phyloP scores from a whole-genome alignment of 139 green algal species.

The Protoeuglena noctilucae region DNA sequence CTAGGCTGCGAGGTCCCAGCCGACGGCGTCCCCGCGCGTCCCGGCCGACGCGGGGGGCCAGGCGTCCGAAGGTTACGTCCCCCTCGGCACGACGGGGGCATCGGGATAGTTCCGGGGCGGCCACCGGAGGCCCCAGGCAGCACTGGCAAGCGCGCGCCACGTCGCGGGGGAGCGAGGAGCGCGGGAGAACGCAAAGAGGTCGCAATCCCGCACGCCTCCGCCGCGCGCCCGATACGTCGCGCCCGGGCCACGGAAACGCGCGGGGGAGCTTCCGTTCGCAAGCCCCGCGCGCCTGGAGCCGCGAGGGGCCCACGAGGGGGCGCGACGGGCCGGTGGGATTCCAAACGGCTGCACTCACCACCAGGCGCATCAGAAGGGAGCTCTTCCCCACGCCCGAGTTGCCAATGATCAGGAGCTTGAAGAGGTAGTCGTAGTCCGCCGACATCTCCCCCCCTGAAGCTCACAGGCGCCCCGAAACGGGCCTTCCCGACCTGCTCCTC shows the following conservation, averaged over 20 bases:
- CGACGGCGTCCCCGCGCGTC: not conserved
- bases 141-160: not conserved
- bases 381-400: constrained; percentile 93
- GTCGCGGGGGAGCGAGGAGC: no score
- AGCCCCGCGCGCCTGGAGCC: not conserved
- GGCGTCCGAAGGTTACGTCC: not conserved
- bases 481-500: no score
- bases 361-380: constrained; percentile 89
- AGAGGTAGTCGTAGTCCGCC: constrained; percentile 2
- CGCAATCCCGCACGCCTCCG: no score
- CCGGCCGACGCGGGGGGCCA: no score
- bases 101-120: not conserved
- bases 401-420: constrained; percentile 87
- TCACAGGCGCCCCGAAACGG: no score
- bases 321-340: no score
- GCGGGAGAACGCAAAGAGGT: no score
- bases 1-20: not conserved
- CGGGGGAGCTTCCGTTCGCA: no score
- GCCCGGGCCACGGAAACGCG: no score
- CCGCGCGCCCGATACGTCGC: no score
- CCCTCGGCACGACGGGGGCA: not conserved
- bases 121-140: not conserved
- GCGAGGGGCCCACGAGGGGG: not conserved
- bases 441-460: no score
- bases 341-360: no score